Evolutionary conservation across 2,329 filamentous ascomycete genomes (phyloP).

Genomic region (Penicillium sp.): DNA sequence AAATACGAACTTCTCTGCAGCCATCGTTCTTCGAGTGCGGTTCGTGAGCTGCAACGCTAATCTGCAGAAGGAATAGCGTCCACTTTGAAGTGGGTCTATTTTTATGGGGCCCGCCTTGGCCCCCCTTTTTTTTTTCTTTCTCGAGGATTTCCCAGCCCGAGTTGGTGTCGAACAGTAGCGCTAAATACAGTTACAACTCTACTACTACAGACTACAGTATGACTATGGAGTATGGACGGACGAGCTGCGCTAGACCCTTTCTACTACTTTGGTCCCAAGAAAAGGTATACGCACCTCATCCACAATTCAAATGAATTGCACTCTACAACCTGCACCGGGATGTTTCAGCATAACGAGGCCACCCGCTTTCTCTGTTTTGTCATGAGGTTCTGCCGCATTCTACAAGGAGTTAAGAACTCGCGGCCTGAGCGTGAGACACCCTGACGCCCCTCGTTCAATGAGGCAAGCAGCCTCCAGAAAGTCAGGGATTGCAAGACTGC

Average conservation of each 20-base stretch:
- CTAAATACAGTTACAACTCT: not conserved
- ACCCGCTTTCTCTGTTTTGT: not conserved
- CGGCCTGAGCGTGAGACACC: slow-evolving; percentile 12
- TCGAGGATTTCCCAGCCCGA: not conserved
- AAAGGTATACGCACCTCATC: not conserved
- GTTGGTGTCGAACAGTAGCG: not conserved
- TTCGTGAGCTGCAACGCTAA: slow-evolving; percentile 21
- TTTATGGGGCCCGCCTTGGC: slow-evolving; percentile 4
- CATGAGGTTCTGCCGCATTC: not conserved
- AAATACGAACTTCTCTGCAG: slow-evolving; percentile 4
- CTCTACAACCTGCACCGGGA: slow-evolving; percentile 4
- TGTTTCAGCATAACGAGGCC: slow-evolving; percentile 1
- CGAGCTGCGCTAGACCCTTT: not conserved
- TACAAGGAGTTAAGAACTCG: slow-evolving; percentile 4
- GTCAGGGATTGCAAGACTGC: not conserved
- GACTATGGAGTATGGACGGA: not conserved
- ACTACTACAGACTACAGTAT: not conserved
- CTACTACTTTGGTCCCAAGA: not conserved
- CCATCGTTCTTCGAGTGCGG: slow-evolving; percentile 11
- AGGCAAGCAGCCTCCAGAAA: slow-evolving; percentile 2
- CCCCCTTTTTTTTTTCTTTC: slow-evolving; percentile 14
- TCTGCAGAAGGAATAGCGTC: slow-evolving; percentile 4
- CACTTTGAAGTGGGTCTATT: slow-evolving; percentile 4
- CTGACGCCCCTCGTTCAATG: slow-evolving; percentile 5
- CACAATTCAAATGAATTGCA: slow-evolving; percentile 2